Conservation (phyloP, 768 basidiomycete genomes). For the Panaeolus cyanescens region DNA sequence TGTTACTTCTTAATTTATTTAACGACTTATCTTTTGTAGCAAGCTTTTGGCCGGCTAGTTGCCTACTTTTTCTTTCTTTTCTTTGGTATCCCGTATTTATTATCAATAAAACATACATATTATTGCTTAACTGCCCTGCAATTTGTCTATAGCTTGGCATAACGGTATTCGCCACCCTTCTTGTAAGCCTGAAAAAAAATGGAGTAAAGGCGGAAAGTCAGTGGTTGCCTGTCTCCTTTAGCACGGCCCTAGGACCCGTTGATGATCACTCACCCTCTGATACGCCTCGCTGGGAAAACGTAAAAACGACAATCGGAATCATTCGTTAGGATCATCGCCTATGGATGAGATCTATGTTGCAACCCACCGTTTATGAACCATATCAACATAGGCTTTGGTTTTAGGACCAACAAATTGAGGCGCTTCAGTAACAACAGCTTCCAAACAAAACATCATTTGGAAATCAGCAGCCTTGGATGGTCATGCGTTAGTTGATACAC, state of each 20-base stretch:
- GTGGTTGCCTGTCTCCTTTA: not conserved
- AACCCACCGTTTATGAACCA: conserved; percentile 19
- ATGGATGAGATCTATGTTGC: not conserved
- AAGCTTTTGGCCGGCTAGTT: not conserved
- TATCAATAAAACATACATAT: conserved; percentile 12
- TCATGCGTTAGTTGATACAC: not conserved
- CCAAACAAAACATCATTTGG: conserved; percentile 20
- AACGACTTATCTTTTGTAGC: conserved; percentile 9
- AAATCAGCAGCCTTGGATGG: conserved; percentile 19
- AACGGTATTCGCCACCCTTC: conserved; percentile 34
- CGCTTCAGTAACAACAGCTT: conserved; percentile 11
- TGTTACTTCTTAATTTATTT: too few relatives aligned
- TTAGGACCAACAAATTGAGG: conserved; percentile 15
- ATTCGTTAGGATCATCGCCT: not conserved
- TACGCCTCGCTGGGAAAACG: not conserved
- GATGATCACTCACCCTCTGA: conserved; percentile 6
- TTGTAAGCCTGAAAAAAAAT: conserved; percentile 22
- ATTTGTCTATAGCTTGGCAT: conserved; percentile 17
- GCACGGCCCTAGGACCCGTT: not conserved
- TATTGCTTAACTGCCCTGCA: conserved; percentile 9
- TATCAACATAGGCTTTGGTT: conserved; percentile 18
- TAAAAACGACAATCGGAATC: not conserved
- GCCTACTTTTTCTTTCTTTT: conserved; percentile 7
- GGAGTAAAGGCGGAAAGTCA: not conserved
- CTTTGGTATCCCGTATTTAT: conserved; percentile 18